These are phyloP conservation scores for Euphorbia lathyris DNA, from an alignment of 345 rosid species.

Conservation along the genomic window DNA sequence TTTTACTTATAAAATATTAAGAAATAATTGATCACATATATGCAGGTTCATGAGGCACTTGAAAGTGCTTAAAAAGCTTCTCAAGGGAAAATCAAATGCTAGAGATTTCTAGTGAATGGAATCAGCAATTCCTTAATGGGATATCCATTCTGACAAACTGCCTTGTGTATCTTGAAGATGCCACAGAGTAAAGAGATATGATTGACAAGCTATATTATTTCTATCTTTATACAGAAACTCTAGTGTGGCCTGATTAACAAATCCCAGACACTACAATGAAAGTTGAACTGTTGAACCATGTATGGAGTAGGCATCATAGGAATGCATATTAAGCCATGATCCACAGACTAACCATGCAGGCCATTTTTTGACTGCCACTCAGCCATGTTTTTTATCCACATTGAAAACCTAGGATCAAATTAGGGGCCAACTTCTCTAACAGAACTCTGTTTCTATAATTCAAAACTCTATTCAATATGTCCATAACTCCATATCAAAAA, in stretches of 20 bases:
- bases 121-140: neutral
- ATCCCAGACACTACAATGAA: neutral
- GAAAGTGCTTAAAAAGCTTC: neutral
- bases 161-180: neutral
- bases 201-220: neutral
- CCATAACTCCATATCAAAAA: neutral
- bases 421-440: neutral
- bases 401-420: neutral
- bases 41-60: neutral
- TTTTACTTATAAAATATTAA: no score
- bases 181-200: neutral
- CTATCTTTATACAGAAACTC: no score
- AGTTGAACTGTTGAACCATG: neutral
- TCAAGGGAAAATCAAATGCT: neutral
- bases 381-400: neutral
- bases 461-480: neutral
- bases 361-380: no score
- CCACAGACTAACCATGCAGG: no score
- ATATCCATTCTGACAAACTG: neutral
- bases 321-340: neutral
- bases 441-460: neutral
- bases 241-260: neutral
- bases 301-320: neutral
- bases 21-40: no score
- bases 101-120: neutral